Evolutionary conservation across 176 grass and related monocot genomes (phyloP), one percentile per base, ranked within the genome.

Genomic region (Saccharum spontaneum): DNA sequence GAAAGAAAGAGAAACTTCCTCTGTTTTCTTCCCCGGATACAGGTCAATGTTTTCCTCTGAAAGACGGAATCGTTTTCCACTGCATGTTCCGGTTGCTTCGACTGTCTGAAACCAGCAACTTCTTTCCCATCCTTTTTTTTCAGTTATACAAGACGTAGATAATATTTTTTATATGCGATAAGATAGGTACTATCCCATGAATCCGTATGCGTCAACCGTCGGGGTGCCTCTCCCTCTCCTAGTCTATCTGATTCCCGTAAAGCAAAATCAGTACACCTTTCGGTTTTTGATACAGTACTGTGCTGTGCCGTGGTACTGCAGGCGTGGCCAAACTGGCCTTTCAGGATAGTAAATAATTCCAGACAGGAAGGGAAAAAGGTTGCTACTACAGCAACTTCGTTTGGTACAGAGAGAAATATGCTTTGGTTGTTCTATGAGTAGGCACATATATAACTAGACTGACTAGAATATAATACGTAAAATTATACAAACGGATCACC

Each of bases 131-230:
- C 52, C 71, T 82, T 18, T 33, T 18, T 65, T 24, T 64, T 24
- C 39, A 69, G 85, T 77, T 82, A 34, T 82, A 34, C 39, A 36
- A 57, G 38, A 44, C 71, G 10, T 46, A 59, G 36, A 81, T 72
- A 61, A 74, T 63, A 44, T 75, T 74, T 74, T 83, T 49, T 20
- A 36, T 71, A 37, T 3, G 52, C 43, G 3, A 74, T 40, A 46
- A 38, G 38, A 33, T 60, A 60, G 10, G 18, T 33, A 20, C 10
- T 77, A 81, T 10, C 55, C 30, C 22, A 64, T 59, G 41, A 46
- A 54, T 71, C 73, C 79, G 79, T 86, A 90, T 85, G 68, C 17
- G 66, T 86, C 79, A 82, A 86, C 73, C 71, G 55, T 78, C 73
- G 64, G 43, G 71, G 44, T 59, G 46, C 57, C 55, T 67, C 66